These are phyloP conservation scores for Saccharomyces cerevisiae DNA, from an alignment of 805 yeast species.

Conservation along the genomic window DNA sequence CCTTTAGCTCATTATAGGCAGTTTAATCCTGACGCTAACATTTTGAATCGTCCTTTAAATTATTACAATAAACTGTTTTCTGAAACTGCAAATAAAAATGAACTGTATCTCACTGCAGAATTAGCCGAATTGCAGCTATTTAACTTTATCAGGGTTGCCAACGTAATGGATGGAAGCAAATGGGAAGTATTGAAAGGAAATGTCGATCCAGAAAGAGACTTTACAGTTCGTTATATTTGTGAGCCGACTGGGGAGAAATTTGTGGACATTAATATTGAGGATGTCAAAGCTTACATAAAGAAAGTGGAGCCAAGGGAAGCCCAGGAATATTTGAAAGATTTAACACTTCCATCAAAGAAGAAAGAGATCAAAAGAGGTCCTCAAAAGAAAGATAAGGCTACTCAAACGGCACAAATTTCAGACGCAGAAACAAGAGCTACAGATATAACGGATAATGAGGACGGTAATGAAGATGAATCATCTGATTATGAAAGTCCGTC, in stretches of 20 bases:
- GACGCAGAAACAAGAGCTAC: conserved; percentile 2
- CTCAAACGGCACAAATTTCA: not conserved
- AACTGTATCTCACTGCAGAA: conserved; percentile 47
- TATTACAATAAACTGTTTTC: conserved; percentile 9
- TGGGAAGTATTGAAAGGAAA: conserved; percentile 8
- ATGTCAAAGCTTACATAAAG: conserved; percentile 2
- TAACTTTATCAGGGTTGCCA: conserved; percentile 37
- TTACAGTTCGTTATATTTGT: conserved; percentile 13
- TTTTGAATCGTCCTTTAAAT: conserved; percentile 7
- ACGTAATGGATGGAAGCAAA: conserved; percentile 34
- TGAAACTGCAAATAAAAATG: conserved; percentile 29
- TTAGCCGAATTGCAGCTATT: conserved; percentile 33
- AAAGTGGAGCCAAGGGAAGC: conserved; percentile 10
- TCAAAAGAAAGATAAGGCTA: not conserved
- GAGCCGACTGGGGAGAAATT: conserved; percentile 12
- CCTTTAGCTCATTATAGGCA: conserved; percentile 17
- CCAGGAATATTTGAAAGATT: conserved; percentile 12
- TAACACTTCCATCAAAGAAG: conserved; percentile 5
- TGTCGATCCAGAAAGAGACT: conserved; percentile 4
- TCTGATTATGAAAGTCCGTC: not conserved
- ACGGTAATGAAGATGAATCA: not conserved
- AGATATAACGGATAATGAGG: conserved; percentile 3
- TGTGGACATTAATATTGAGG: conserved; percentile 8
- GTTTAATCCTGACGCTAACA: conserved; percentile 11
- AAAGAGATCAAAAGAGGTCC: not conserved